Conservation (phyloP, 352 stramenopile species). For the Thraustotheca clavata region DNA sequence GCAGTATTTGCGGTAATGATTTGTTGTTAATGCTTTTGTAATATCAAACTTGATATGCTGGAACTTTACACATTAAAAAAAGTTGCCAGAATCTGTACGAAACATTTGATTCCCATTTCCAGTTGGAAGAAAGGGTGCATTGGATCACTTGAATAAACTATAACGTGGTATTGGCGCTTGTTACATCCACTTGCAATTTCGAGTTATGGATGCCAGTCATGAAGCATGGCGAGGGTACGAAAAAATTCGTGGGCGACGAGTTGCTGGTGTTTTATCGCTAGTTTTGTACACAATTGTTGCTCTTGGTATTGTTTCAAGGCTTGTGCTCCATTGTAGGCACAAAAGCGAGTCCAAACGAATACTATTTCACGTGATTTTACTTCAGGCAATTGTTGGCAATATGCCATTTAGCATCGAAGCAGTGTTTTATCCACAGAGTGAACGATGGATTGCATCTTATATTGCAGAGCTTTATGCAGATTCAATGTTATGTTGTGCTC, state of each 20-base stretch:
- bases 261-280: constrained; percentile 42
- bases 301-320: constrained; percentile 53
- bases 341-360: constrained; percentile 46
- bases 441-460: constrained; percentile 60
- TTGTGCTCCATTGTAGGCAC: constrained; percentile 46
- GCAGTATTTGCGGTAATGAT: too few species aligned
- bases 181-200: neutral
- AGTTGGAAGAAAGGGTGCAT: too few species aligned
- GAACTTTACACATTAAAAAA: too few species aligned
- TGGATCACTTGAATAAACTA: too few species aligned
- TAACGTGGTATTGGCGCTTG: too few species aligned
- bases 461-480: constrained; percentile 53
- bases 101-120: too few species aligned
- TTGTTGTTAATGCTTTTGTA: too few species aligned
- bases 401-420: constrained; percentile 51
- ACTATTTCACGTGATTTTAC: constrained; percentile 61
- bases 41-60: too few species aligned
- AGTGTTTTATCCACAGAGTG: constrained; percentile 46
- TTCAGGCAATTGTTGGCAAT: constrained; percentile 53
- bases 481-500: constrained; percentile 65
- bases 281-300: constrained; percentile 53
- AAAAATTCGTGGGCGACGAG: neutral
- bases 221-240: neutral
- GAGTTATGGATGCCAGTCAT: neutral
- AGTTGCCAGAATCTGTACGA: too few species aligned